Evolutionary conservation across 2,329 filamentous ascomycete species (phyloP).

Genomic region (Colletotrichum sp.): DNA sequence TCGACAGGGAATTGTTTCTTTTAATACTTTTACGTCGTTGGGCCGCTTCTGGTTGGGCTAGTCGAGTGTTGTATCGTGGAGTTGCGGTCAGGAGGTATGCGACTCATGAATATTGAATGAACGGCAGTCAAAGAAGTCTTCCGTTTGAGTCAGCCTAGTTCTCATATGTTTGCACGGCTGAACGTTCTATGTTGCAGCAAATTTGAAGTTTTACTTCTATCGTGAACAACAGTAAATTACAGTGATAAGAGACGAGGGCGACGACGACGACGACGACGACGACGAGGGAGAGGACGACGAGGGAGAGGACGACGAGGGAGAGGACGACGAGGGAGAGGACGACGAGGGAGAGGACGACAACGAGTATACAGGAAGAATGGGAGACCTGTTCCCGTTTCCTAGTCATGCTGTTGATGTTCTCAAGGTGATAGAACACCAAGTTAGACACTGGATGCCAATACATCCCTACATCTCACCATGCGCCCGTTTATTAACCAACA

Average conservation of each 20-base stretch:
- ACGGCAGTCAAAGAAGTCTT: background rate
- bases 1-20: background rate
- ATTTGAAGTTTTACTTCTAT: background rate
- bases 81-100: background rate
- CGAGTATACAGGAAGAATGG: background rate
- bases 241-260: too few relatives aligned
- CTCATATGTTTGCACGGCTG: background rate
- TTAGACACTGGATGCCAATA: background rate
- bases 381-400: background rate
- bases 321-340: too few relatives aligned
- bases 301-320: too few relatives aligned
- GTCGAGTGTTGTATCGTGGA: background rate
- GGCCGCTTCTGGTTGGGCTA: background rate
- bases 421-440: background rate
- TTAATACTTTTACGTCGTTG: too few relatives aligned
- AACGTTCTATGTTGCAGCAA: background rate
- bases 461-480: background rate
- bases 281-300: too few relatives aligned
- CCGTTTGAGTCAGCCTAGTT: background rate
- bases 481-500: background rate
- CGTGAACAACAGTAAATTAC: rapidly evolving
- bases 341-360: too few relatives aligned
- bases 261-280: background rate
- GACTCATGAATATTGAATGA: background rate
- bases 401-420: background rate